Evolutionary conservation across 1,284 basidiomycete genomes (phyloP), one percentile per base, ranked within the genome.

Genomic region (Testicularia cyperi): DNA sequence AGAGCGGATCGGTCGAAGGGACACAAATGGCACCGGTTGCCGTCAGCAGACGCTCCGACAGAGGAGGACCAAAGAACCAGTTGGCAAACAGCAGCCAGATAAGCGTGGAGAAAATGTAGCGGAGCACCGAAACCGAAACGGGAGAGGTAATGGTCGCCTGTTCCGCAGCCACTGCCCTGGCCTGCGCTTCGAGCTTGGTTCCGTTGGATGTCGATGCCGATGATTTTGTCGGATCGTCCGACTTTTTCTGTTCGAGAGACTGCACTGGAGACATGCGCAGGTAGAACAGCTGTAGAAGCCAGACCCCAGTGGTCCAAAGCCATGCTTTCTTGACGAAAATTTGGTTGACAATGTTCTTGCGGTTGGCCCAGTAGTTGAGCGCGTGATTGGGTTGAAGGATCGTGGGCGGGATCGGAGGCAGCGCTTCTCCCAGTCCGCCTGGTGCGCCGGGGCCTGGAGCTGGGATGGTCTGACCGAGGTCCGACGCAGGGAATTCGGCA

Each of bases 61-160:
- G 77, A 0, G 88, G 82, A 4, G 91, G 88, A 0, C 92, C 92
- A 68, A 95, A 92, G 81, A 92, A 94, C 91, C 90, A 95, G 42
- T 81, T 81, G 2, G 89, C 86, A 79, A 77, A 66, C 35, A 48
- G 54, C 7, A 58, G 29, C 55, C 55, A 56, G 20, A 38, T 22
- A 2, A 13, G 22, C 4, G 55, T 55, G 6, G 60, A 43, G 14
- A 60, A 9, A 8, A 45, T 14, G 44, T 65, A 68, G 5, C 64
- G 49, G 10, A 62, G 27, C 14, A 61, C 64, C 2, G 54, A 46
- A 16, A 52, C 49, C 16, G 55, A 42, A 0, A 55, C 43, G 4
- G 57, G 51, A 19, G 51, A 54, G 2, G 51, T 40, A 18, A 61
- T 54, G 13, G 51, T 61, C 13, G 57, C 45, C 15, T 44, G 39